Evolutionary conservation across 257 asterid species (phyloP), one percentile per base, ranked within the genome.

Genomic region (Galeopsis tetrahit): DNA sequence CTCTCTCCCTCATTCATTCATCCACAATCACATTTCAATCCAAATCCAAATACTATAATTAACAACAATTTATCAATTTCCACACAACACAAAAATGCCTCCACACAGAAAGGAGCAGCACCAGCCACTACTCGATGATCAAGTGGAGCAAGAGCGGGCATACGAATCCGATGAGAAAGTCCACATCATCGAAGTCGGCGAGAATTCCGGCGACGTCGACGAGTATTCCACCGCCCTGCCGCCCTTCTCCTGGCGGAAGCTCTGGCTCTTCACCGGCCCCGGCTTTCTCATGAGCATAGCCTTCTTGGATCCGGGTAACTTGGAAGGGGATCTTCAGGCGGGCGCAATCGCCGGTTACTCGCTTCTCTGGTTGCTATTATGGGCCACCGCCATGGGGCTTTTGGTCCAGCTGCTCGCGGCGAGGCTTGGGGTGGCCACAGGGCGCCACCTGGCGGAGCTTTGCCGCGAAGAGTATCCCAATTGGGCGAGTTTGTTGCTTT

Each of bases 271-370:
- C 83, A 90, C 93, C 3, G 96, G 96, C 1, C 96, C 96, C 0
- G 96, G 96, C 7, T 90, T 90, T 43, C 63, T 90, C 59, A 90
- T 88, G 96, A 88, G 95, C 79, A 88, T 90, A 34, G 96, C 95
- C 0, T 90, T 90, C 67, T 53, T 90, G 81, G 96, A 90, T 86
- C 96, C 96, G 65, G 96, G 96, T 0, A 90, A 90, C 79, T 81
- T 90, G 17, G 96, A 90, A 74, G 95, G 96, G 62, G 91, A 86
- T 88, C 96, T 90, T 69, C 96, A 90, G 83, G 66, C 96, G 1
- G 96, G 96, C 4, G 96, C 96, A 2, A 86, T 88, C 10, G 96
- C 96, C 17, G 96, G 96, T 0, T 88, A 90, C 74, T 86, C 95
- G 1, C 73, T 90, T 49, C 67, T 90, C 31, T 90, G 96, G 96